Base-by-base conservation (phyloP, 2,329 filamentous ascomycete genomes). In the Monilinia fructicola region DNA sequence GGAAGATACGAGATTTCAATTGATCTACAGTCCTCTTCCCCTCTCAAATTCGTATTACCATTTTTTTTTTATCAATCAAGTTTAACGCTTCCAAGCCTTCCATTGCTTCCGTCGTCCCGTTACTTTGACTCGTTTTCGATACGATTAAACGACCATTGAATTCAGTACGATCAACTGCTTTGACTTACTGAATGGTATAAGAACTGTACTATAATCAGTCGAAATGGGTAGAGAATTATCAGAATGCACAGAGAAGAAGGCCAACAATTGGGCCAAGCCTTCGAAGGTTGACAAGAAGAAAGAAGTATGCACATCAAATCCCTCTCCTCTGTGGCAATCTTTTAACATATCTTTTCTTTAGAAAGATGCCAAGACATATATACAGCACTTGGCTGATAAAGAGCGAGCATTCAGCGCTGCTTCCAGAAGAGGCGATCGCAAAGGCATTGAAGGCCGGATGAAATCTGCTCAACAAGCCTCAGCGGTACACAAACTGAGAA, bases 401-500 rank as follows among this genome's bases (percentile, higher is more conserved):
- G 91, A 94, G 78, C 84, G 93, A 74, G 93, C 93, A 28, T 97
- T 96, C 76, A 95, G 97, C 72, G 93, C 93, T 16, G 93, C 93
- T 4, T 97, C 94, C 7, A 83, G 93, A 71, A 85, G 94, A 70
- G 90, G 90, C 73, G 94, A 97, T 74, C 87, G 93, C 64, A 42
- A 42, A 28, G 94, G 90, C 75, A 80, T 97, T 21, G 93, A 97
- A 77, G 93, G 93, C 18, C 87, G 93, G 35, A 85, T 97, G 23
- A 91, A 96, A 76, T 97, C 93, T 3, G 93, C 94, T 18, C 85
- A 87, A 62, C 87, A 91, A 78, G 93, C 93, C 7, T 97, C 93
- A n/a, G 88, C 92, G 74, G 92, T 97, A 48, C 93, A 97, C 82
- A 92, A 93, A 80, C 86, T 89, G 76, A 87, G 93, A 23, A 97